phyloP scores from a whole-genome alignment of 805 yeast genomes.

The Wickerhamiella kazuoi region DNA sequence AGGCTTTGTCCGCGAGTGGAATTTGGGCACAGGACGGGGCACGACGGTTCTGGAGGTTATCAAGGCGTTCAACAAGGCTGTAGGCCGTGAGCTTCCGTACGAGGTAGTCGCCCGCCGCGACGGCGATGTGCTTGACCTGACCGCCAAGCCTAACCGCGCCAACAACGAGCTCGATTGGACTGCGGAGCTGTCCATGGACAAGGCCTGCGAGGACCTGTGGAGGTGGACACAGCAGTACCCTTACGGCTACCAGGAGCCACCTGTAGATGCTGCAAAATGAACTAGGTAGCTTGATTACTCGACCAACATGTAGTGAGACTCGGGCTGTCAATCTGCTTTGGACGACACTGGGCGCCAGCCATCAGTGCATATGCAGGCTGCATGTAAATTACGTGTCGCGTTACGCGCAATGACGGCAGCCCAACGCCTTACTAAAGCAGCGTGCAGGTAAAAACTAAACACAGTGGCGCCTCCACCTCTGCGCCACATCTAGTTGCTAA shows the following conservation, averaged over 20 bases:
- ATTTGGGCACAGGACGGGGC: conserved; percentile 70
- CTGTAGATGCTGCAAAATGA: conserved; percentile 1
- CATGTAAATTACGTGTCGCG: background rate
- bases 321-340: too few relatives aligned
- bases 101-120: conserved; percentile 49
- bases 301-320: too few relatives aligned
- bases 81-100: conserved; percentile 45
- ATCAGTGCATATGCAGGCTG: too few relatives aligned
- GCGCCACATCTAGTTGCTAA: too few relatives aligned
- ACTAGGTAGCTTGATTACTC: background rate
- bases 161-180: conserved; percentile 47
- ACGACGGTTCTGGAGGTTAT: conserved; percentile 58
- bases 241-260: conserved; percentile 30
- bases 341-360: too few relatives aligned
- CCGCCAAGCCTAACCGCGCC: conserved; percentile 56
- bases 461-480: too few relatives aligned
- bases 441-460: too few relatives aligned
- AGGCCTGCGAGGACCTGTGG: conserved; percentile 62
- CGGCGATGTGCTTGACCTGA: conserved; percentile 62
- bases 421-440: too few relatives aligned
- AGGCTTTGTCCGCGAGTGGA: conserved; percentile 61
- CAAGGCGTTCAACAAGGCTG: conserved; percentile 44
- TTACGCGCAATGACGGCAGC: background rate
- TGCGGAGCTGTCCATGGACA: conserved; percentile 35
- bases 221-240: conserved; percentile 59